Conservation (phyloP, 768 basidiomycete genomes). For the Amanita rimosa region DNA sequence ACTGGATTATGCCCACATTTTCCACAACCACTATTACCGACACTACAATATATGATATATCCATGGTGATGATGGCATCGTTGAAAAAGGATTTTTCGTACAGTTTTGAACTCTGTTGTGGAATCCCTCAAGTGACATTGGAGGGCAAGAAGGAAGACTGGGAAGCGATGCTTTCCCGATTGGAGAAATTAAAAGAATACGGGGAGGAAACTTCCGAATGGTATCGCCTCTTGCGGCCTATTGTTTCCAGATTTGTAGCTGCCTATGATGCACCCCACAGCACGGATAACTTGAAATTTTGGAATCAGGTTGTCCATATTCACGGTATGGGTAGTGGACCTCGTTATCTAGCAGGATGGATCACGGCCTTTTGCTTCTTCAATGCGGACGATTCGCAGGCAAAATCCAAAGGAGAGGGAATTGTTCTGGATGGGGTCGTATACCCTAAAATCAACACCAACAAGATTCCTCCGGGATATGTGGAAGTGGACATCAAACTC, state of each 20-base stretch:
- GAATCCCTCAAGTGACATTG: constrained; percentile 25
- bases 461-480: neutral
- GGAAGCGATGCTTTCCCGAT: constrained; percentile 15
- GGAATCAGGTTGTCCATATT: constrained; percentile 18
- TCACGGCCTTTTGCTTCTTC: constrained; percentile 26
- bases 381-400: constrained; percentile 19
- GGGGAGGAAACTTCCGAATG: constrained; percentile 19
- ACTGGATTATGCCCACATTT: constrained; percentile 24
- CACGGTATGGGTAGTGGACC: constrained; percentile 16
- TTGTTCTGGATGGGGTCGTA: neutral
- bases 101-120: constrained; percentile 15
- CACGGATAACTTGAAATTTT: constrained; percentile 19
- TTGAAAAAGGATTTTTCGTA: constrained; percentile 20
- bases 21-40: constrained; percentile 23
- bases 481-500: neutral
- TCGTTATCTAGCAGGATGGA: constrained; percentile 21
- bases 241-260: constrained; percentile 18
- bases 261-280: constrained; percentile 17
- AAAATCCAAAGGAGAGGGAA: constrained; percentile 5
- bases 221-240: constrained; percentile 22
- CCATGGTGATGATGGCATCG: constrained; percentile 22
- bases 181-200: constrained; percentile 21
- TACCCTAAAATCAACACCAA: neutral
- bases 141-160: constrained; percentile 22
- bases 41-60: constrained; percentile 15